Evolutionary conservation across 139 green algal species (phyloP).

Genomic region (Eudorina sp.): DNA sequence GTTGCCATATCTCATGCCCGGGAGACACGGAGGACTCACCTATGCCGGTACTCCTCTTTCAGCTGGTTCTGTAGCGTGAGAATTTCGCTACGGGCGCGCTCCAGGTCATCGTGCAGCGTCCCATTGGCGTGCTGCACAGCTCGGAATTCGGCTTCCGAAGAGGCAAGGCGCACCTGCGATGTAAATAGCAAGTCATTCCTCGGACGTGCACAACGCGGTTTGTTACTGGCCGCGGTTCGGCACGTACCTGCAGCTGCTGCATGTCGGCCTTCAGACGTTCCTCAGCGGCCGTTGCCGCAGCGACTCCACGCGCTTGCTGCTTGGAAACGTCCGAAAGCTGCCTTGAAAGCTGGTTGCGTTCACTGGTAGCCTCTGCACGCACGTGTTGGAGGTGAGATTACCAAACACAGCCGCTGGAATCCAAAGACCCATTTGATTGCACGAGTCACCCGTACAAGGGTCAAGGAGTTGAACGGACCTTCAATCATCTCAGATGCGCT

Average conservation of each 20-base stretch:
- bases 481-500: constrained; percentile 49
- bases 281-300: neutral
- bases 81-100: neutral
- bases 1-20: too few species aligned
- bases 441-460: too few species aligned
- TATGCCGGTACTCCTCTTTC: constrained; percentile 15
- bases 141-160: constrained; percentile 11
- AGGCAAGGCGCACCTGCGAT: constrained; percentile 16
- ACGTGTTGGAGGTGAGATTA: too few species aligned
- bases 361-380: neutral
- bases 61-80: constrained; percentile 9
- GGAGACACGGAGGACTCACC: too few species aligned
- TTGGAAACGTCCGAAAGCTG: constrained; percentile 12
- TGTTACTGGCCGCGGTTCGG: too few species aligned
- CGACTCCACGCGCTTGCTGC: neutral
- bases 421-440: too few species aligned
- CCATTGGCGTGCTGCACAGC: constrained; percentile 33
- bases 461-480: too few species aligned
- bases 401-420: too few species aligned
- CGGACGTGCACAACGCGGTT: too few species aligned
- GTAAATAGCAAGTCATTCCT: too few species aligned
- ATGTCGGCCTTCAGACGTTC: neutral
- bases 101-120: constrained; percentile 23
- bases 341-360: constrained; percentile 23
- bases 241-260: constrained; percentile 24